Evolutionary conservation across 179 eudicot genomes (phyloP).

Genomic region (Spergularia azorica): DNA sequence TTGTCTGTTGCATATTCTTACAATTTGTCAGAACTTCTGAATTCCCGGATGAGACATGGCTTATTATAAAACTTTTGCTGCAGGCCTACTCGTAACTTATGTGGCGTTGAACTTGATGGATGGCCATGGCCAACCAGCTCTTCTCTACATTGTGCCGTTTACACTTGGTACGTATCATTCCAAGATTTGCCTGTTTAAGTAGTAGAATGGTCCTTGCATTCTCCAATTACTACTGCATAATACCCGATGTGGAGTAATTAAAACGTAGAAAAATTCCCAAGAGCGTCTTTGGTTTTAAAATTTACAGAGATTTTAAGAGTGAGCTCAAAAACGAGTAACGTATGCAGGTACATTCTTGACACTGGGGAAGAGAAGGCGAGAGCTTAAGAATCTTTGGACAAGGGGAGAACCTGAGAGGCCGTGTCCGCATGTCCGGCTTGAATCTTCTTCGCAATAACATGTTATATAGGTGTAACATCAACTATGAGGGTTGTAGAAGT

Average conservation of each 20-base stretch:
- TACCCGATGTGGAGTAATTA: no score
- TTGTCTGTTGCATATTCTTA: not conserved
- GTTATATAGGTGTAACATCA: constrained; percentile 29
- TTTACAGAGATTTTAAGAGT: no score
- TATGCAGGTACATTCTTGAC: constrained; percentile 76
- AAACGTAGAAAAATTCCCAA: no score
- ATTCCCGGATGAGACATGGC: not conserved
- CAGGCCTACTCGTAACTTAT: constrained; percentile 87
- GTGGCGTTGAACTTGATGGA: constrained; percentile 98
- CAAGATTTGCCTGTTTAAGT: not conserved
- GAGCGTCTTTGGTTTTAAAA: no score
- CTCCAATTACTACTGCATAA: not conserved
- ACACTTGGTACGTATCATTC: constrained; percentile 62
- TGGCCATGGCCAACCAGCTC: constrained; percentile 99
- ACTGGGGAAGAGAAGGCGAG: constrained; percentile 69
- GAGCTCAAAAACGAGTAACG: not conserved
- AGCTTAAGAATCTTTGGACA: constrained; percentile 71
- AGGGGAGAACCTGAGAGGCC: constrained; percentile 82
- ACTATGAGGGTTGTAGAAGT: constrained; percentile 20
- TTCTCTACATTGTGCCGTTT: constrained; percentile 97
- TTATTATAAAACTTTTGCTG: constrained; percentile 13
- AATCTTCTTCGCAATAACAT: constrained; percentile 32
- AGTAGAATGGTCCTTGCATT: not conserved
- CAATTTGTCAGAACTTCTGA: no score
- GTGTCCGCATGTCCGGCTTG: constrained; percentile 76